Conservation (phyloP, 2,329 filamentous ascomycete species). For the Xenoacremonium recifei region DNA sequence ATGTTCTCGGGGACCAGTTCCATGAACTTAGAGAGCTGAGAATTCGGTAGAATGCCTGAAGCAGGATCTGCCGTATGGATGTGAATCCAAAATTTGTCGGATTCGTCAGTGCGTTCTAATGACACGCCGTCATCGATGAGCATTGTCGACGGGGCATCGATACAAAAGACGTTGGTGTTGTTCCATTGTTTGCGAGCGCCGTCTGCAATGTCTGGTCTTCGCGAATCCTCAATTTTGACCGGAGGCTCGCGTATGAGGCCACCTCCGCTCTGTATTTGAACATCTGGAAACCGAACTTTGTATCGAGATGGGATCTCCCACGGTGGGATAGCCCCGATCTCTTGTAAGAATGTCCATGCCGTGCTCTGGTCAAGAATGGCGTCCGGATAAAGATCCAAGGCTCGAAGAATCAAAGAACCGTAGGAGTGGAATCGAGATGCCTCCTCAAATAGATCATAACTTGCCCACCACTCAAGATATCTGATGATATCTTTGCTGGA, state of each 20-base stretch:
- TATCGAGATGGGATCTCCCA: conserved; percentile 70
- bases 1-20: conserved; percentile 58
- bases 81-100: conserved; percentile 69
- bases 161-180: conserved; percentile 64
- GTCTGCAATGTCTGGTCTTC: conserved; percentile 43
- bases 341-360: conserved; percentile 68
- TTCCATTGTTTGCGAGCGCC: conserved; percentile 58
- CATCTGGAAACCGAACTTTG: conserved; percentile 52
- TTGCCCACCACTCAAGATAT: conserved; percentile 70
- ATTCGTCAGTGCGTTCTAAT: conserved; percentile 54
- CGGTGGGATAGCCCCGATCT: conserved; percentile 68
- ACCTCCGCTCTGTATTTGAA: conserved; percentile 41
- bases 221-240: conserved; percentile 31
- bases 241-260: conserved; percentile 38
- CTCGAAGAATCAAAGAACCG: conserved; percentile 63
- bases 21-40: conserved; percentile 59
- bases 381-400: conserved; percentile 57
- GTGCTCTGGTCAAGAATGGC: conserved; percentile 41
- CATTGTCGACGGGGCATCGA: conserved; percentile 64
- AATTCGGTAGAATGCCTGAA: conserved; percentile 61
- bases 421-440: conserved; percentile 57
- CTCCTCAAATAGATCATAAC: conserved; percentile 51
- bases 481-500: conserved; percentile 51
- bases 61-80: conserved; percentile 78
- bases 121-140: conserved; percentile 82